Percentiles rank a stretch among this genome's conserved stretches.
These are phyloP conservation scores for Hyaloperonospora arabidopsidis DNA, from an alignment of 352 stramenopile species.

Conservation along the genomic window DNA sequence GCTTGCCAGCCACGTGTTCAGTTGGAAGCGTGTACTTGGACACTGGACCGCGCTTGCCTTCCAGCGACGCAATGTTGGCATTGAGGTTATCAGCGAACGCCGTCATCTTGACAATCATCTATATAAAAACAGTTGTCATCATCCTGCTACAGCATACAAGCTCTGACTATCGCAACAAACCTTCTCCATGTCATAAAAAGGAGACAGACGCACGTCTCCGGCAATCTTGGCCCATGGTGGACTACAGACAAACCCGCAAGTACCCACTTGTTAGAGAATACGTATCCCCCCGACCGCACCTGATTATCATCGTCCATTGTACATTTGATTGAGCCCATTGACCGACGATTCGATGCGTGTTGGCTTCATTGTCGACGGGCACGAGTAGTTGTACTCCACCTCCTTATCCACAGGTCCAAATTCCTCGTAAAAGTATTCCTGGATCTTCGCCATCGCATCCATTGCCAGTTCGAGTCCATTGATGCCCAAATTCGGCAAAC, in stretches of 20 bases:
- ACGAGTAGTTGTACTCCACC: slow-evolving; percentile 88
- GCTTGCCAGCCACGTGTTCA: slow-evolving; percentile 70
- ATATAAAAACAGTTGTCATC: not conserved
- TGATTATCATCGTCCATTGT: slow-evolving; percentile 4
- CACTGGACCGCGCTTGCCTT: slow-evolving; percentile 74
- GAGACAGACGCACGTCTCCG: slow-evolving; percentile 85
- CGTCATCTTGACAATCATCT: slow-evolving; percentile 68
- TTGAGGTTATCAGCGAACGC: slow-evolving; percentile 86
- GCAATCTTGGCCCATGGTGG: slow-evolving; percentile 86
- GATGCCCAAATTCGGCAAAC: slow-evolving; percentile 84
- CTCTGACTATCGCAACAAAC: slow-evolving; percentile 22
- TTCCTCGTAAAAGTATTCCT: slow-evolving; percentile 87
- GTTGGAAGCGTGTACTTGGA: slow-evolving; percentile 87
- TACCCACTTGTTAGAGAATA: too few species aligned
- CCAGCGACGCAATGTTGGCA: slow-evolving; percentile 67
- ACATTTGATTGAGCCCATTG: slow-evolving; percentile 83
- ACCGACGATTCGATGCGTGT: slow-evolving; percentile 74
- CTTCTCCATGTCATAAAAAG: slow-evolving; percentile 89
- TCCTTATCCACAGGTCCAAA: slow-evolving; percentile 81
- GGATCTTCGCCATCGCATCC: slow-evolving; percentile 78
- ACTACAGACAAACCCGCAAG: slow-evolving; percentile 27
- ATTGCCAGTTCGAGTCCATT: slow-evolving; percentile 86
- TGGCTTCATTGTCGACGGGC: slow-evolving; percentile 82
- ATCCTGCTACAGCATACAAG: not conserved
- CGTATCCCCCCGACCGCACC: not conserved